Base-by-base conservation (phyloP, 495 filamentous ascomycete genomes). In the Aspergillus cristatus region DNA sequence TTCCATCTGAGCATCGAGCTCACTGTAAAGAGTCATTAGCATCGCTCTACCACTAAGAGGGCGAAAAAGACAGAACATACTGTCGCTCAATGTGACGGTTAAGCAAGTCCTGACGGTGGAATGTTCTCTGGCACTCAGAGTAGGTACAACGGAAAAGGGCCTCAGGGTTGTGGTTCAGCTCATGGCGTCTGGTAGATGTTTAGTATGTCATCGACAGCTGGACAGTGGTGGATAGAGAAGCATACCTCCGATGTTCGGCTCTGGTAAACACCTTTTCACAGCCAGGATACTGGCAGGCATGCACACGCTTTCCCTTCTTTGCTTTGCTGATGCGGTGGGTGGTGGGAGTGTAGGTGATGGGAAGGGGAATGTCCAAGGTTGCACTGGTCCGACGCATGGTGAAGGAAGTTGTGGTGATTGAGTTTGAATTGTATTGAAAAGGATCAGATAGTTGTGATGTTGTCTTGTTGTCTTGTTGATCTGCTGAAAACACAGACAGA, bases 221-320 rank as follows among this genome's bases (percentile, higher is more conserved):
- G 10, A 3, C 14, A 18, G 22, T 13, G n/a, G n/a, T 10, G 28
- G 14, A 14, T 25, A 37, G 5, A 37, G 34, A 28, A 10, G 25
- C 63, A 58, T 64, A 83, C 82, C 83, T 78, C 36, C 85, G 62
- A 62, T 95, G 88, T 53, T 95, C 88, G 18, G 85, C 86, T 53
- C 88, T 72, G 14, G 86, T 91, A 53, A 86, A 87, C 35, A 82
- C 79, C 81, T 86, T 86, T 47, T 64, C 68, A 53, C 81, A 84
- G 31, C 68, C 68, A 5, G 63, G 67, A 32, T 53, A 66, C 18
- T 82, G 74, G 56, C 84, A 89, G 1, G 71, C 72, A 51, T 89
- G 84, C 15, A 89, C 83, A 16, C 79, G 81, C 40, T 86, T 75
- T 12, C 84, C 84, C 57, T 89, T 89, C 70, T 85, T 87, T 7